Percentiles rank a stretch among this genome's conserved stretches.
These are phyloP conservation scores for Nephelium lappaceum DNA, from an alignment of 345 rosid genomes.

Conservation along the genomic window DNA sequence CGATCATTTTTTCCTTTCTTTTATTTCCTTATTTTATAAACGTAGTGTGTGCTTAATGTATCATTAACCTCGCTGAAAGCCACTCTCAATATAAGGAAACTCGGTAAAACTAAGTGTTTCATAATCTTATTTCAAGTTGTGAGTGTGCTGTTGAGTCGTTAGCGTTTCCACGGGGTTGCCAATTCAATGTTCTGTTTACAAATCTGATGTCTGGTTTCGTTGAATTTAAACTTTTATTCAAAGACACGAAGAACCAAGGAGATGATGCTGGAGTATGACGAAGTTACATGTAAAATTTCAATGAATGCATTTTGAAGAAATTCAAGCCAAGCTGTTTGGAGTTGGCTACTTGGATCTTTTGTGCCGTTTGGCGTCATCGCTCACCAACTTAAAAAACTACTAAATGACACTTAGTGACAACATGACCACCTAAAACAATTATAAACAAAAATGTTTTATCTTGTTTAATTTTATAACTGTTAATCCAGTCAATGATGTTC, in stretches of 20 bases:
- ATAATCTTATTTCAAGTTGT: not conserved
- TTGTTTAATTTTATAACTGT: not conserved
- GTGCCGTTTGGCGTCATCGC: not conserved
- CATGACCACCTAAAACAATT: not conserved
- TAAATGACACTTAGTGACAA: not conserved
- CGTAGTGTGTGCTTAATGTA: not conserved
- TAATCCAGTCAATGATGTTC: not conserved
- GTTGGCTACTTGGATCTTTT: not conserved
- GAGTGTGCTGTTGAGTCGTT: not conserved
- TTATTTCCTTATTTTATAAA: not conserved
- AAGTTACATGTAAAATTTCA: not conserved
- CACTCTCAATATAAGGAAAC: not conserved
- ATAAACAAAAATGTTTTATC: not conserved
- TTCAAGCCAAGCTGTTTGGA: not conserved
- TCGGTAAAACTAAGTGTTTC: constrained; percentile 1
- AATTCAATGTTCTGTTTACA: not conserved
- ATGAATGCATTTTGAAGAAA: not conserved
- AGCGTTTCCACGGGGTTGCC: not conserved
- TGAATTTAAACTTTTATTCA: not conserved
- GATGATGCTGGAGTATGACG: not conserved
- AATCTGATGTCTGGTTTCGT: not conserved
- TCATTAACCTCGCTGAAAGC: not conserved
- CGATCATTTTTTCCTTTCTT: not conserved
- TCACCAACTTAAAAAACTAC: not conserved
- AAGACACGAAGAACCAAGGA: not conserved